Evolutionary conservation across 129 eudicot genomes (phyloP).

Genomic region (Lactuca saligna): DNA sequence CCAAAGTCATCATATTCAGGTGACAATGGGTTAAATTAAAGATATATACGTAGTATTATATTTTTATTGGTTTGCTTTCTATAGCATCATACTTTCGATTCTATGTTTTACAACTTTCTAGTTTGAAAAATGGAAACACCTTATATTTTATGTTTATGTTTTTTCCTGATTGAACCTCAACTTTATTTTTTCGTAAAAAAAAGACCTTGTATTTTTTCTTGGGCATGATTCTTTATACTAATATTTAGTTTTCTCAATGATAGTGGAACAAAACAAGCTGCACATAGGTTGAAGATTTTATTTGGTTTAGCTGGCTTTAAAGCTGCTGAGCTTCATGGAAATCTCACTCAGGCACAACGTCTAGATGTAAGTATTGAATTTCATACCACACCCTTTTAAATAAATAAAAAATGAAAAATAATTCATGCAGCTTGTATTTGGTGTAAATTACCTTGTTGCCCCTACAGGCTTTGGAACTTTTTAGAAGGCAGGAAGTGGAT

Average conservation of each 20-base stretch:
- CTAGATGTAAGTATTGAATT: constrained; percentile 77
- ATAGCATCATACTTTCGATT: no score
- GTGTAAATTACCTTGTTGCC: constrained; percentile 5
- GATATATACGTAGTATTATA: background rate
- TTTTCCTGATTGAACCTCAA: no score
- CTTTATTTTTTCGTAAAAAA: no score
- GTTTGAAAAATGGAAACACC: no score
- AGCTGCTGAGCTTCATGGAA: constrained; percentile 96
- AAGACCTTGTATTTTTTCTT: no score
- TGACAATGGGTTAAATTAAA: constrained; percentile 5
- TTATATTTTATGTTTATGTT: no score
- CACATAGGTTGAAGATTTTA: constrained; percentile 88
- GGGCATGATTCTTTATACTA: constrained; percentile 3
- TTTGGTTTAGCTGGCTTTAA: constrained; percentile 89
- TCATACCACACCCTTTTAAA: constrained; percentile 19
- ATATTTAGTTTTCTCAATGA: constrained; percentile 15
- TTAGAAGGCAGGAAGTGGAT: constrained; percentile 79
- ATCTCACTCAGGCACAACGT: constrained; percentile 96
- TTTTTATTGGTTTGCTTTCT: background rate
- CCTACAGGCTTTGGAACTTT: constrained; percentile 77
- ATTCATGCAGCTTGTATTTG: background rate
- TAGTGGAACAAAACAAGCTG: constrained; percentile 89
- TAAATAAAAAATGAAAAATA: background rate
- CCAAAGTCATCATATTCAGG: constrained; percentile 90
- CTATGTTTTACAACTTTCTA: no score